Percentiles rank a stretch among this genome's conserved stretches.
These are phyloP conservation scores for Globisporangium heterothallicum DNA, from an alignment of 352 stramenopile species.

Conservation along the genomic window DNA sequence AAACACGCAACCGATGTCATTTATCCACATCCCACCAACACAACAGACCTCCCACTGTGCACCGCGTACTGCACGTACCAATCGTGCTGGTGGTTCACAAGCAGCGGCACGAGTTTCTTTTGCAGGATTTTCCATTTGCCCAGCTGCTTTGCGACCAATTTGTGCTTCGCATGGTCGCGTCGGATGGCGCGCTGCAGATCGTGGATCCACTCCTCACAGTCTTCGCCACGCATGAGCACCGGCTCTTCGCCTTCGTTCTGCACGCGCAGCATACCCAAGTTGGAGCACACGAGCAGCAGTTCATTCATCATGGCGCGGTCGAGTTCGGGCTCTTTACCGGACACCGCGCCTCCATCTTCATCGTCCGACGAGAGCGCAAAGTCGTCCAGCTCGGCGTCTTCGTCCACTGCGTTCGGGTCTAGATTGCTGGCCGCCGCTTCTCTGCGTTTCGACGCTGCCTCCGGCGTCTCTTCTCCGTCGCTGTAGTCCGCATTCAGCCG, in stretches of 20 bases:
- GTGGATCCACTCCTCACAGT: constrained; percentile 82
- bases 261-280: constrained; percentile 75
- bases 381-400: constrained; percentile 37
- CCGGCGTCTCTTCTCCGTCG: constrained; percentile 8
- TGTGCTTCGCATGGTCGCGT: constrained; percentile 76
- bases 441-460: constrained; percentile 5
- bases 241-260: constrained; percentile 43
- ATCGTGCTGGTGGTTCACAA: constrained; percentile 86
- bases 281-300: constrained; percentile 84
- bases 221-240: constrained; percentile 76
- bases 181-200: constrained; percentile 81
- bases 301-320: constrained; percentile 85
- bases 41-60: background rate
- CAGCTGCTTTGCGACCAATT: constrained; percentile 77
- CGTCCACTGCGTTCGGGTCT: constrained; percentile 3
- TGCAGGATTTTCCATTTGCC: constrained; percentile 85
- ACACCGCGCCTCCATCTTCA: constrained; percentile 23
- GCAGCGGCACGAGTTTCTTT: constrained; percentile 81
- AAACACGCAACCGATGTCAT: too few species aligned
- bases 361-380: constrained; percentile 51
- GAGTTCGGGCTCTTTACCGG: constrained; percentile 26
- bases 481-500: constrained; percentile 4
- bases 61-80: constrained; percentile 21
- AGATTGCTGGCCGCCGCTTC: constrained; percentile 12
- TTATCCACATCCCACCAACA: constrained; percentile 1